Evolutionary conservation across 345 rosid genomes (phyloP), one percentile per base, ranked within the genome.

Genomic region (Eutrema heterophyllum): DNA sequence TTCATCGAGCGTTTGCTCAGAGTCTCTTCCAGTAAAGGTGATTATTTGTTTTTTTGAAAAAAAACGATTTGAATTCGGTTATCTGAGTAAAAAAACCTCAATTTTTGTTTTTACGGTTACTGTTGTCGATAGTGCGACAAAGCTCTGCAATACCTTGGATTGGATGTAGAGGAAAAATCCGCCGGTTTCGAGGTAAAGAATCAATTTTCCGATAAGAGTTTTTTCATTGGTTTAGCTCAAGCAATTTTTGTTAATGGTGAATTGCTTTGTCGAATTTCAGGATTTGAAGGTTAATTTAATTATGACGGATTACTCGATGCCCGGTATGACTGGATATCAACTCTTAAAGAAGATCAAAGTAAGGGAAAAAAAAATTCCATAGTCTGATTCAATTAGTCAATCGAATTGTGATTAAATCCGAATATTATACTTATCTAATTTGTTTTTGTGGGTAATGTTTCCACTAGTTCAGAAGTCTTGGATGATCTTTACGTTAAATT

Each of bases 11-110:
- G 89, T 27, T 79, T 93, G 88, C 96, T 93, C 3, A 83, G 74
- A 86, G 82, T 84, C 11, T 86, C 93, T 2, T 88, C 98, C 3
- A 91, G 96, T 40, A 93, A 85, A 88, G 98, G 98, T n/a, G n/a
- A n/a, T n/a, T n/a, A n/a, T n/a, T n/a, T n/a, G n/a, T n/a, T n/a
- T n/a, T n/a, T n/a, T n/a, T 7, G 15, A 1, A 12, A 11, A 5
- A 41, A 5, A 5, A 1, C 16, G 48, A 1, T 43, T 35, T 8
- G 41, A 12, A 9, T 21, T 45, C 26, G 7, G 44, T 29, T 63
- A 50, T n/a, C 6, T 21, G 35, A 27, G 16, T 53, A 36, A 9
- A 7, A 38, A 16, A 38, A 38, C 11, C 46, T 60, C 32, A 33
- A 1, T 43, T 41, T 8, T 39, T 38, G 66, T 60, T 18, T 9